Evolutionary conservation across 495 filamentous ascomycete genomes (phyloP), one percentile per base, ranked within the genome.

Genomic region (Daldinia grandis): DNA sequence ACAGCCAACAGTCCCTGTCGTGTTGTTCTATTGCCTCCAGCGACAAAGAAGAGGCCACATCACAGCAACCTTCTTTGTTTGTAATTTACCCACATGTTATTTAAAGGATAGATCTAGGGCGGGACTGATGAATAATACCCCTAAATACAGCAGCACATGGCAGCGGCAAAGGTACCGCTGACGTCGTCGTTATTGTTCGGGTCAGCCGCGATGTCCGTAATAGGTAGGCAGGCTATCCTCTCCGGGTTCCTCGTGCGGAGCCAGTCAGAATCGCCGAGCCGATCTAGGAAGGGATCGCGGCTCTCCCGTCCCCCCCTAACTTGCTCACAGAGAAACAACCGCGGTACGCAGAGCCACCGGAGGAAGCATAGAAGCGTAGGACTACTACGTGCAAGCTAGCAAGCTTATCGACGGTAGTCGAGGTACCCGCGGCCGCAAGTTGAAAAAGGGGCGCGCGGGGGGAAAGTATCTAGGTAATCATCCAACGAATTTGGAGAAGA

Each of bases 201-300:
- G 61, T 61, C 66, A 65, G 66, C 71, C 65, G 71, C 71, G 62
- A 58, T 66, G 66, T 64, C 71, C 70, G 60, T 68, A 73, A 66
- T 64, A 73, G 70, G 70, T 73, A 73, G 70, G 65, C 60, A 56
- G 30, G 30, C 30, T 62, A 57, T n/a, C 17, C 31, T 66, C 70
- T 73, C 70, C 70, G 70, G 70, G 59, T 62, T 73, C 59, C 64
- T 44, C 35, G 47, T 64, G 58, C 58, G 64, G 64, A 61, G 63
- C 25, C 30, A 42, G 35, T 19, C 56, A 54, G 21, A 37, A 61
- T 64, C 64, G 69, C 64, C 64, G 64, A 68, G 64, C 70, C 61
- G 61, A 68, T 69, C 62, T 73, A 68, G 70, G 70, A 66, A 73
- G 65, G 65, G 70, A 68, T 72, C 69, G 69, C 17, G 59, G 64